phyloP scores from a whole-genome alignment of 805 yeast genomes.

The Vanderwaltozyma polyspora region DNA sequence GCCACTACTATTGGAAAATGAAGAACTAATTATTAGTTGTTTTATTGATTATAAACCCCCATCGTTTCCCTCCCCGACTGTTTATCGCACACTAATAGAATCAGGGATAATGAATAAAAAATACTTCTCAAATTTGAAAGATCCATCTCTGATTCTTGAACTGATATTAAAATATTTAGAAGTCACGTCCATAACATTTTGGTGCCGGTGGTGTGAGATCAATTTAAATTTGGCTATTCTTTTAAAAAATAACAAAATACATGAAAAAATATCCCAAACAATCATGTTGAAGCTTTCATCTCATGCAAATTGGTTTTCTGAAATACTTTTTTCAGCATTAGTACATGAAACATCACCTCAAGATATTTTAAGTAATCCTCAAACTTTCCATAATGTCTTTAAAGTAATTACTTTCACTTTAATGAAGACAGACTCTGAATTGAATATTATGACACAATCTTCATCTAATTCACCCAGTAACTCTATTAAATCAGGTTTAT shows the following conservation, averaged over 20 bases:
- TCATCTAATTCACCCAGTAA: constrained; percentile 1
- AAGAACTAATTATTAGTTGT: constrained; percentile 2
- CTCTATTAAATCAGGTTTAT: background rate
- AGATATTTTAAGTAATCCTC: constrained; percentile 4
- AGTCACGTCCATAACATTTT: constrained; percentile 12
- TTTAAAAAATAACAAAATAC: constrained; percentile 4
- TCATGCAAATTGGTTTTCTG: constrained; percentile 11
- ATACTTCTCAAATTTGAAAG: constrained; percentile 7
- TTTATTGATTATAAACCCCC: constrained; percentile 8
- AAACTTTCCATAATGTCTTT: constrained; percentile 15
- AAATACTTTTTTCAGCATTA: constrained; percentile 7
- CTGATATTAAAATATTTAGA: constrained; percentile 15
- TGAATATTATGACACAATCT: background rate
- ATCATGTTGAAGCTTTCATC: constrained; percentile 16
- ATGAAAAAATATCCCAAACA: constrained; percentile 15
- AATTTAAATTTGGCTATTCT: constrained; percentile 9
- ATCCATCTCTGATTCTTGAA: constrained; percentile 12
- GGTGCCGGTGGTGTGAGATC: constrained; percentile 21
- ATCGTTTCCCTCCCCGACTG: background rate
- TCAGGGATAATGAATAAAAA: constrained; percentile 17
- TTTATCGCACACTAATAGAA: constrained; percentile 10
- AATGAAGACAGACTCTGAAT: background rate
- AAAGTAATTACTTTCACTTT: constrained; percentile 17
- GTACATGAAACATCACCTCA: background rate
- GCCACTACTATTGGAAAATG: constrained; percentile 7